A percentile compares a stretch with the other conserved stretches of the same genome.
phyloP scores from a whole-genome alignment of 2,329 filamentous ascomycete species.

The Fusarium torulosum region DNA sequence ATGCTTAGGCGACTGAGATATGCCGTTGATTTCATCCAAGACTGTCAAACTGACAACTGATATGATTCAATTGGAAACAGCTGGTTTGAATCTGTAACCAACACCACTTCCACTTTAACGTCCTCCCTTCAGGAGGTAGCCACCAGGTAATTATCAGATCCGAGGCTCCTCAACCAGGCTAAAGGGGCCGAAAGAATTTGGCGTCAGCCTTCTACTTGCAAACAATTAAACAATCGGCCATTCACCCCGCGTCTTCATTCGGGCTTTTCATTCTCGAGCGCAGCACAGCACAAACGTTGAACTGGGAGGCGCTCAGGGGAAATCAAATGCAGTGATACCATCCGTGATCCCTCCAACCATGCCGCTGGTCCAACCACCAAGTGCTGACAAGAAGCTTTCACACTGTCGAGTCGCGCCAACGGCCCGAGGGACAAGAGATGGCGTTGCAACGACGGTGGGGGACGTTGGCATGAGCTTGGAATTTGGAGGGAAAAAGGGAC shows the following conservation, averaged over 20 bases:
- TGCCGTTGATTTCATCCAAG: conserved; percentile 17
- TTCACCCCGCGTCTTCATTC: conserved; percentile 31
- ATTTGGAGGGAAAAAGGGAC: conserved; percentile 9
- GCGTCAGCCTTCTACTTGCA: background rate
- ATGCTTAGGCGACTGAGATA: background rate
- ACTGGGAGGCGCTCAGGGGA: conserved; percentile 34
- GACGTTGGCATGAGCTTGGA: conserved; percentile 34
- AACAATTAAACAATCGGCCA: background rate
- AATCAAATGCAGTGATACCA: conserved; percentile 40
- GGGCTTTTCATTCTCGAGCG: background rate
- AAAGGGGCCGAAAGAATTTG: conserved; percentile 6
- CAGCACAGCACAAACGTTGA: conserved; percentile 15
- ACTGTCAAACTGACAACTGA: conserved; percentile 12
- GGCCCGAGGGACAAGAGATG: conserved; percentile 45
- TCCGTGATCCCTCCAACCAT: conserved; percentile 38
- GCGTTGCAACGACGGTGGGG: conserved; percentile 37
- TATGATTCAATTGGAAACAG: conserved; percentile 21
- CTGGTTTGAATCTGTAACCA: conserved; percentile 16
- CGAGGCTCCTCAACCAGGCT: conserved; percentile 27
- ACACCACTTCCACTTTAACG: conserved; percentile 7
- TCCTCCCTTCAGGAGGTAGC: conserved; percentile 11
- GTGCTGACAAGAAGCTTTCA: conserved; percentile 39
- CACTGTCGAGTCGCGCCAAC: conserved; percentile 47
- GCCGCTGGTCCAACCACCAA: conserved; percentile 42
- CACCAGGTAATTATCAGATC: conserved; percentile 30